Percentiles rank a stretch among this genome's conserved stretches.
Evolutionary conservation across 179 eudicot genomes (phyloP).

Genomic region (Nepenthes alata): DNA sequence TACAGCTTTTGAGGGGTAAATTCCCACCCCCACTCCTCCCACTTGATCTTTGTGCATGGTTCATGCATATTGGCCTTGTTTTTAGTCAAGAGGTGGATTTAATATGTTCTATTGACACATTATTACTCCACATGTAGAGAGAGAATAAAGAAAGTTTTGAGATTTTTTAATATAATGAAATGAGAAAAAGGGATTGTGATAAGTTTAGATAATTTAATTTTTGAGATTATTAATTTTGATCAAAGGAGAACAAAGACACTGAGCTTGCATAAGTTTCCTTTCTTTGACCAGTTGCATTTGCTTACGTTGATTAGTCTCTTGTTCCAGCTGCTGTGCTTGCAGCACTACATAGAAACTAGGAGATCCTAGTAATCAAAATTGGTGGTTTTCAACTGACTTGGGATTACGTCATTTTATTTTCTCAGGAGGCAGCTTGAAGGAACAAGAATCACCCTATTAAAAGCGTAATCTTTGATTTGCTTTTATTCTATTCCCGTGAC

Average conservation of each 20-base stretch:
- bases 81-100: too few species aligned
- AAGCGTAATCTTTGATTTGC: conserved; percentile 31
- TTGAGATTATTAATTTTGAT: too few species aligned
- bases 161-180: too few species aligned
- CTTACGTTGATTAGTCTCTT: background rate
- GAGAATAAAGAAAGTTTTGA: too few species aligned
- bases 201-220: too few species aligned
- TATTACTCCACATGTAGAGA: too few species aligned
- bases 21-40: background rate
- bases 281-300: background rate
- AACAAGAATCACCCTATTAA: conserved; percentile 73
- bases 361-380: background rate
- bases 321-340: background rate
- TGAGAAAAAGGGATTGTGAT: too few species aligned
- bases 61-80: background rate
- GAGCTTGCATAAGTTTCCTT: background rate
- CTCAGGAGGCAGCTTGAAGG: conserved; percentile 86
- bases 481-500: too few species aligned
- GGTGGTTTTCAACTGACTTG: conserved; percentile 9
- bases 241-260: too few species aligned
- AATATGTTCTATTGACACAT: too few species aligned
- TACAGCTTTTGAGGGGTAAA: conserved; percentile 72
- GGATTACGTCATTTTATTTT: conserved; percentile 13
- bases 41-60: background rate
- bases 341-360: background rate